phyloP scores from a whole-genome alignment of 2,329 filamentous ascomycete genomes.

The Colletotrichum agaves region DNA sequence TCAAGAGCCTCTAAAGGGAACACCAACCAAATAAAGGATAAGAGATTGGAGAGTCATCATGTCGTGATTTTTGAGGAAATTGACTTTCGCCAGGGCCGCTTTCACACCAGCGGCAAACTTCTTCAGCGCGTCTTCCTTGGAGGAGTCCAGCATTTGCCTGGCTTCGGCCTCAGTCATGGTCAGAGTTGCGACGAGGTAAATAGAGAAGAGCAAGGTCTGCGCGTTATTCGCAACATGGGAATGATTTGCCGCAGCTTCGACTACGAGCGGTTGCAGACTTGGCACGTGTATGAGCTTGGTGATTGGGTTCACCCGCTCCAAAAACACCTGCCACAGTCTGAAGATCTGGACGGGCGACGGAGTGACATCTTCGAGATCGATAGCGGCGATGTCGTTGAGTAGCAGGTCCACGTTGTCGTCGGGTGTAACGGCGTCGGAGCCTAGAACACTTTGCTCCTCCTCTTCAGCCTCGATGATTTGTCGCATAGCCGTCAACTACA shows the following conservation, averaged over 20 bases:
- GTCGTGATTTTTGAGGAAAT: conserved; percentile 69
- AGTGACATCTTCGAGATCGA: conserved; percentile 63
- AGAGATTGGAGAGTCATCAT: conserved; percentile 69
- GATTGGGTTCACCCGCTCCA: conserved; percentile 79
- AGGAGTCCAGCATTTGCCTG: conserved; percentile 60
- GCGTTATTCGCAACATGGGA: conserved; percentile 60
- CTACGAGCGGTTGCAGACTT: conserved; percentile 71
- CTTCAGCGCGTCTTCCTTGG: conserved; percentile 60
- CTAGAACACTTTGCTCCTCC: conserved; percentile 60
- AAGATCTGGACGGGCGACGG: conserved; percentile 75
- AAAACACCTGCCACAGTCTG: conserved; percentile 78
- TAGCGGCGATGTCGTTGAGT: conserved; percentile 54
- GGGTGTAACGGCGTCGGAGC: conserved; percentile 61
- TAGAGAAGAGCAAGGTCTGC: conserved; percentile 39
- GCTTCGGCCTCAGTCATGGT: conserved; percentile 60
- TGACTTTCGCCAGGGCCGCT: conserved; percentile 59
- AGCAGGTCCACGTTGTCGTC: conserved; percentile 65
- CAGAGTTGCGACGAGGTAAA: conserved; percentile 37
- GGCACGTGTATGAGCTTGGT: conserved; percentile 79
- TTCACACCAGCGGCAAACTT: conserved; percentile 64
- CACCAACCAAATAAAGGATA: conserved; percentile 64
- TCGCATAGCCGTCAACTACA: conserved; percentile 67
- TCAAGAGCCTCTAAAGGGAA: background rate
- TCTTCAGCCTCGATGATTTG: conserved; percentile 65
- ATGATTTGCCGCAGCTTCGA: conserved; percentile 69